Evolutionary conservation across 2,329 filamentous ascomycete species (phyloP), one percentile per base, ranked within the genome.

Genomic region (Aspergillus felis): DNA sequence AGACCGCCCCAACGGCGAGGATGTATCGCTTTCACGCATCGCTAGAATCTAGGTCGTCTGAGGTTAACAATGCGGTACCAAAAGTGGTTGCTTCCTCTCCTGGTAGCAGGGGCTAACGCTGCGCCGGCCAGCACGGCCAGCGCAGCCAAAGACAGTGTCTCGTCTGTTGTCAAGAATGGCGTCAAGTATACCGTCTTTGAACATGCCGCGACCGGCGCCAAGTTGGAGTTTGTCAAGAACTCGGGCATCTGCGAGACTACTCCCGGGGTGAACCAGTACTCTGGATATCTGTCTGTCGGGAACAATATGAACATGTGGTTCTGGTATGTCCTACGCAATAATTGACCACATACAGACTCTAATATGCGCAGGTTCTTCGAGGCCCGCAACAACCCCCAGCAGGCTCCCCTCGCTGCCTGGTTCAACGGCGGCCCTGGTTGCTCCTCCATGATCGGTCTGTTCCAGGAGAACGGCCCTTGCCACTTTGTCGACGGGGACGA

Each of bases 181-280:
- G 67, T 72, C 35, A 75, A 72, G 3, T 78, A 78, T 61, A 79
- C 73, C 17, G 72, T 81, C 38, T 81, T 81, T 57, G 74, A 81
- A 58, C 79, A 82, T 64, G 73, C 73, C n/a, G 74, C 74, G 1
- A 81, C 79, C 1, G 73, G 71, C 44, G 73, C 76, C 1, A 77
- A 68, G 27, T 61, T 83, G 48, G 74, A 79, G 24, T 81, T 77
- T 56, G 79, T 83, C 27, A 77, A 75, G 25, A 81, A 83, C 61
- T 82, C 80, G 0, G 74, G 80, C 48, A 74, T 81, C 55, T 82
- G 80, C 62, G 80, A 82, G 67, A 81, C 78, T 0, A 82, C 79
- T 0, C 71, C 74, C 0, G 77, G 78, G 1, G 80, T 82, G 1
- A 81, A 79, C 29, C 78, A 79, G 58, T 80, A 80, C 63, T 81